Evolutionary conservation across 345 rosid genomes (phyloP).

Genomic region (Moricandia moricandioides): DNA sequence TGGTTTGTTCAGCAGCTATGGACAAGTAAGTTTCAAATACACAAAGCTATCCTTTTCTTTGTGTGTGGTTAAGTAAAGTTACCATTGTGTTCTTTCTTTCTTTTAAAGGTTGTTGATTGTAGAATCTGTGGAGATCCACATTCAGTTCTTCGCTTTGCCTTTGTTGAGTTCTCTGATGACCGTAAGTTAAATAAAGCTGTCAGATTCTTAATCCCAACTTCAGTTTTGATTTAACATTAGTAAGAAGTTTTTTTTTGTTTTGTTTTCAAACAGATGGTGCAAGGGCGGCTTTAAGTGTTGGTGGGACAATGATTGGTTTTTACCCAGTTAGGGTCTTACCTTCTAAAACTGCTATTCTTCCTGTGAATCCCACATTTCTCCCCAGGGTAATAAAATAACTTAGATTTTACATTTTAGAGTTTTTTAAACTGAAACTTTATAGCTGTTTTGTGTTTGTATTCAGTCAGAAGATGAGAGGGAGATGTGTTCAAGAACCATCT

Average conservation of each 20-base stretch:
- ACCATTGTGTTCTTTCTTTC: conserved; percentile 2
- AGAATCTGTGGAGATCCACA: conserved; percentile 90
- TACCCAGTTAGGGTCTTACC: conserved; percentile 86
- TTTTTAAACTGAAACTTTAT: background rate
- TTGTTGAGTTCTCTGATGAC: conserved; percentile 85
- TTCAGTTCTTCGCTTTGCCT: conserved; percentile 91
- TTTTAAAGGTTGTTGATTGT: conserved; percentile 83
- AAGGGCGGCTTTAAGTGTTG: conserved; percentile 63
- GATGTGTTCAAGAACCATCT: conserved; percentile 87
- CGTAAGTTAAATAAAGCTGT: conserved; percentile 40
- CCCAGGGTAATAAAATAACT: conserved; percentile 56
- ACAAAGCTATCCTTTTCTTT: background rate
- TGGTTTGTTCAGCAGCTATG: conserved; percentile 63
- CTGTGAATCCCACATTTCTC: conserved; percentile 88
- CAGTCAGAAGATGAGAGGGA: conserved; percentile 97
- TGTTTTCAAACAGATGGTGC: conserved; percentile 59
- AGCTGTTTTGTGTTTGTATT: background rate
- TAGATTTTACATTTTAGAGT: background rate
- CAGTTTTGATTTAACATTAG: conserved; percentile 10
- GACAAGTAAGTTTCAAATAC: conserved; percentile 56
- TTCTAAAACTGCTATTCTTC: conserved; percentile 91
- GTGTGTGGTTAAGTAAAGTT: background rate
- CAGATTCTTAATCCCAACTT: background rate
- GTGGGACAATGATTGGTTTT: conserved; percentile 84
- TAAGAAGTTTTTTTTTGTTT: background rate